phyloP scores from a whole-genome alignment of 352 stramenopile genomes.

The Thraustochytrium sp. region DNA sequence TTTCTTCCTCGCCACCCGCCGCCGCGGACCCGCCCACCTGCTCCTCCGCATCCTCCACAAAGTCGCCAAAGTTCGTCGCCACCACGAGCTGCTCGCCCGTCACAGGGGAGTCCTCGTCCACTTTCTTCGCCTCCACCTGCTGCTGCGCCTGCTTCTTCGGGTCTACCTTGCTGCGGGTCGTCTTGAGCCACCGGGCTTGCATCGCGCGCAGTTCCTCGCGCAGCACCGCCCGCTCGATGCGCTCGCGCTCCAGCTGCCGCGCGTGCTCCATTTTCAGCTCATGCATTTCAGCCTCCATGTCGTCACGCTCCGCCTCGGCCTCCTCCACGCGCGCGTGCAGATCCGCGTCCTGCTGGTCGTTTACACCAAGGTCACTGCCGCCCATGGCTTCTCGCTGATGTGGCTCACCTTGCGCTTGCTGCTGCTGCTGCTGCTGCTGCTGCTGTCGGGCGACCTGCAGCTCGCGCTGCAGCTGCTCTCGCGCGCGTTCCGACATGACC shows the following conservation, averaged over 20 bases:
- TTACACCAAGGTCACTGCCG: too few species aligned
- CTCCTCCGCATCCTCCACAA: background rate
- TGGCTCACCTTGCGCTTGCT: too few species aligned
- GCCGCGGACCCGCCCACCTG: background rate
- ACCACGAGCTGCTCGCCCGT: too few species aligned
- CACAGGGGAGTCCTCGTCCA: too few species aligned
- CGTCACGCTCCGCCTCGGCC: background rate
- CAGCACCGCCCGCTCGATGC: constrained; percentile 25
- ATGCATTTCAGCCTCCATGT: background rate
- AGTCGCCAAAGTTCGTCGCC: background rate
- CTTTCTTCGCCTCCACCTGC: too few species aligned
- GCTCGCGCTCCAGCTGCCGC: background rate
- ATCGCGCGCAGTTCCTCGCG: background rate
- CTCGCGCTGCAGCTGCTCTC: background rate
- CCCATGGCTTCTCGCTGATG: too few species aligned
- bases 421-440: too few species aligned
- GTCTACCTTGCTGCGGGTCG: too few species aligned
- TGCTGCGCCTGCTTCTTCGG: too few species aligned
- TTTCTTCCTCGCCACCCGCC: background rate
- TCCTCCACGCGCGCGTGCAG: background rate
- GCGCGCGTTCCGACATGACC: too few species aligned
- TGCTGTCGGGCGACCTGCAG: background rate
- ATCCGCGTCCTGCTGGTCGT: background rate
- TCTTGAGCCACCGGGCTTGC: too few species aligned
- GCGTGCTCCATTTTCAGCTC: background rate